phyloP scores from a whole-genome alignment of 2,329 filamentous ascomycete species.

The Metarhizium rileyi region DNA sequence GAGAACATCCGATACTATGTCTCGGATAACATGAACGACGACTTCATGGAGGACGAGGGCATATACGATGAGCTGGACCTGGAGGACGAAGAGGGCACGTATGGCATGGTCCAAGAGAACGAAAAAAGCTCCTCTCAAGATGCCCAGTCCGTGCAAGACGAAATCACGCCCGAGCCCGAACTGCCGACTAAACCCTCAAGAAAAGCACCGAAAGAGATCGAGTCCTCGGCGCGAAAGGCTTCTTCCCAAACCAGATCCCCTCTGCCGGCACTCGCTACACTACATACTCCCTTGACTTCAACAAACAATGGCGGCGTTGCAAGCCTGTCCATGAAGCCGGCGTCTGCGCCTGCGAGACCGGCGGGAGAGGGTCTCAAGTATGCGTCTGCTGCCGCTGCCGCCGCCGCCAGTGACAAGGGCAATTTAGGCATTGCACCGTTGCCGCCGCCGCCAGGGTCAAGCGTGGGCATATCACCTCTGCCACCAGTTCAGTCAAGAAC shows the following conservation, averaged over 20 bases:
- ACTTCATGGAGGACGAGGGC: conserved; percentile 88
- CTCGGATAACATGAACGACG: conserved; percentile 74
- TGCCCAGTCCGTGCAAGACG: conserved; percentile 83
- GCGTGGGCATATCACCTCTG: conserved; percentile 35
- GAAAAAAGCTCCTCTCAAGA: conserved; percentile 94
- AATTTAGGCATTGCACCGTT: conserved; percentile 89
- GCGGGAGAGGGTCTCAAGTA: conserved; percentile 92
- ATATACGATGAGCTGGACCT: conserved; percentile 93
- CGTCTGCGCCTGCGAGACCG: conserved; percentile 71
- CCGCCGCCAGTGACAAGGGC: conserved; percentile 77
- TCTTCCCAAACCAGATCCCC: conserved; percentile 90
- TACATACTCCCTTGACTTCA: conserved; percentile 63
- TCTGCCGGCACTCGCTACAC: conserved; percentile 79
- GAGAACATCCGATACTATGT: conserved; percentile 95
- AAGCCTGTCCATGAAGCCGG: conserved; percentile 77
- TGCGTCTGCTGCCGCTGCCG: conserved; percentile 88
- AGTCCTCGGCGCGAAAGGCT: conserved; percentile 54
- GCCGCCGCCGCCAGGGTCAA: conserved; percentile 71
- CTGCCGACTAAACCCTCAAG: conserved; percentile 33
- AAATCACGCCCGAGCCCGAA: conserved; percentile 51
- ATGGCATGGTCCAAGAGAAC: conserved; percentile 68
- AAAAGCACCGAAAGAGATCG: conserved; percentile 51
- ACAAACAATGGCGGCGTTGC: conserved; percentile 48
- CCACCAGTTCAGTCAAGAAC: conserved; percentile 44
- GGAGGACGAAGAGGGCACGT: conserved; percentile 82